phyloP scores from a whole-genome alignment of 805 yeast genomes.

The Vanderwaltozyma verrucispora region DNA sequence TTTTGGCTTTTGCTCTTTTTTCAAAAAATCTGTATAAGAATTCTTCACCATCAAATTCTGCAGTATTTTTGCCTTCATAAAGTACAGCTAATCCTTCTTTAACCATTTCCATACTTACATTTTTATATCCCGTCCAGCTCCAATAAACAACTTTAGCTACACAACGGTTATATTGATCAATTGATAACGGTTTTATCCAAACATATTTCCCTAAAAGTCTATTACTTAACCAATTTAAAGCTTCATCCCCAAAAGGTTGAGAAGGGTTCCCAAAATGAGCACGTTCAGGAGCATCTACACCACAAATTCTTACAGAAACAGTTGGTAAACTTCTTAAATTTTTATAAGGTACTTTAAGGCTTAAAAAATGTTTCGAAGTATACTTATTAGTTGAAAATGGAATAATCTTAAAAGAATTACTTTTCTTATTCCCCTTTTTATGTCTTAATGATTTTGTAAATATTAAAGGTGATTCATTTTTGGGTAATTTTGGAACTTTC shows the following conservation, averaged over 20 bases:
- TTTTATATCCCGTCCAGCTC: slow-evolving; percentile 46
- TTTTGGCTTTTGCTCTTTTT: slow-evolving; percentile 41
- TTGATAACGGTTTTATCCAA: slow-evolving; percentile 63
- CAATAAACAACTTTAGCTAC: slow-evolving; percentile 65
- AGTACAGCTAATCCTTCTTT: slow-evolving; percentile 75
- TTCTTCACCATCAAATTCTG: slow-evolving; percentile 80
- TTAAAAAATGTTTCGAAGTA: slow-evolving; percentile 17
- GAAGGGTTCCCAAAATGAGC: slow-evolving; percentile 91
- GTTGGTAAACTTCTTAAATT: slow-evolving; percentile 37
- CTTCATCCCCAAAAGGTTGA: slow-evolving; percentile 80
- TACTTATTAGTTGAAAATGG: background rate
- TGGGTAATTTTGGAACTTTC: slow-evolving; percentile 42
- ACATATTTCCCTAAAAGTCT: slow-evolving; percentile 59
- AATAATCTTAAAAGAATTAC: background rate
- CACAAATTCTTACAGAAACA: slow-evolving; percentile 72
- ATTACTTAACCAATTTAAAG: slow-evolving; percentile 61
- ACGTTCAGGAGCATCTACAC: slow-evolving; percentile 95
- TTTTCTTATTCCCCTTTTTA: background rate
- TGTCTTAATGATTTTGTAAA: slow-evolving; percentile 16
- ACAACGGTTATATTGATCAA: slow-evolving; percentile 84
- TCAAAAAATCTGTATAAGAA: slow-evolving; percentile 50
- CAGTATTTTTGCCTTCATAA: slow-evolving; percentile 72
- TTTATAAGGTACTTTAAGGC: slow-evolving; percentile 18
- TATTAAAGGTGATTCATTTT: slow-evolving; percentile 5
- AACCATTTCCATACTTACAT: slow-evolving; percentile 83